Conservation (phyloP, 257 asterid species). For the Solanum gandarillasii region DNA sequence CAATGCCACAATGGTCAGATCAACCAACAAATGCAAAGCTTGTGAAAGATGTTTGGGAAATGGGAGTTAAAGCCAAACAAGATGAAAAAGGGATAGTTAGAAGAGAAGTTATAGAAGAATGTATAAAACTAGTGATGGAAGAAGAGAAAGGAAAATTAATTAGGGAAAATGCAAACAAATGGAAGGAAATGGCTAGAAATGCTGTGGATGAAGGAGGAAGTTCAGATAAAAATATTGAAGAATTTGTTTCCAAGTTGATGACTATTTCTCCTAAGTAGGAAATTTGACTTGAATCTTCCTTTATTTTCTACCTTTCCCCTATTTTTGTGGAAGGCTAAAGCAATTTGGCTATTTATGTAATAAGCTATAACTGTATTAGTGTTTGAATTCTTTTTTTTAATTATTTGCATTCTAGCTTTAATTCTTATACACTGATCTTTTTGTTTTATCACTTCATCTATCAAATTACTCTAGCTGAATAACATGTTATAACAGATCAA, state of each 20-base stretch:
- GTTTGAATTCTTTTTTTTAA: not conserved
- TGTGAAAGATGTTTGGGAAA: slow-evolving; percentile 28
- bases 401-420: not conserved
- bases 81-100: slow-evolving; percentile 19
- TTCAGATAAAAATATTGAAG: slow-evolving; percentile 22
- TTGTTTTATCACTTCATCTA: not conserved
- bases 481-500: not conserved
- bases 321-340: too few relatives aligned
- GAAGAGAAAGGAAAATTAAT: slow-evolving; percentile 20
- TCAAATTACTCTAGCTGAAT: not conserved
- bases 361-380: not conserved
- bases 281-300: not conserved
- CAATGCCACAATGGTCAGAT: slow-evolving; percentile 21
- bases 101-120: slow-evolving; percentile 12
- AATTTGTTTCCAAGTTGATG: slow-evolving; percentile 2
- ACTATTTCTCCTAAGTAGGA: not conserved
- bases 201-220: slow-evolving; percentile 32
- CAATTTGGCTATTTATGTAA: not conserved
- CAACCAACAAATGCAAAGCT: slow-evolving; percentile 34
- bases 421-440: not conserved
- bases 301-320: too few relatives aligned
- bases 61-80: slow-evolving; percentile 17
- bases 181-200: slow-evolving; percentile 21
- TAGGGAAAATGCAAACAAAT: slow-evolving; percentile 13
- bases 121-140: slow-evolving; percentile 17